Base-by-base conservation (phyloP, 176 grass and related monocot genomes). In the Tillandsia fasciculata region DNA sequence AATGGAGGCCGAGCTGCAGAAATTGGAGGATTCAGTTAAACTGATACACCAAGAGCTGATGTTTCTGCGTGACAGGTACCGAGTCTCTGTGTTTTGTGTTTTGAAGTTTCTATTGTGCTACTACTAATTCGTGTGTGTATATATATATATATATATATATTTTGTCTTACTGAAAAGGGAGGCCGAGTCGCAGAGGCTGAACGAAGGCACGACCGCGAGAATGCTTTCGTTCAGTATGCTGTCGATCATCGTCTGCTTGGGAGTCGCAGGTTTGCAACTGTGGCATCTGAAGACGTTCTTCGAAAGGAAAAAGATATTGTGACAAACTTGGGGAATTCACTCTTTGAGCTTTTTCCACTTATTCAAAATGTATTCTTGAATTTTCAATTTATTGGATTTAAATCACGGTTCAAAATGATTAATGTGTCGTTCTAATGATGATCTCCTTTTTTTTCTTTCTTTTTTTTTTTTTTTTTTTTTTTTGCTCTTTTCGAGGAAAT, bases 41-140 rank as follows among this genome's bases (percentile, higher is more conserved):
- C 68, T 81, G 3, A 82, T 89, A 78, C 74, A 74, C 27, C 80
- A 88, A 51, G 90, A 93, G 52, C 83, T 89, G 83, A 53, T 81
- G 52, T 93, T 68, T 67, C 54, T 88, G 17, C 67, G 63, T 11
- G 11, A 75, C 26, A 85, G 85, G 82, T 85, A 79, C 11, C 10
- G 20, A 23, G 24, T 26, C 28, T 1, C 53, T 13, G 12, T 12
- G 3, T 1, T 54, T 0, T 1, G 5, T 17, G 3, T 13, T 26
- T 58, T 49, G 2, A 1, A 50, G 2, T 51, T 10, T 12, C 8
- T 18, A 48, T 53, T 17, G 10, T 15, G 7, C 0, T 53, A 15
- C 11, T 8, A 27, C 42, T 66, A 64, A 20, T 24, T 8, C 29
- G 13, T 5, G 2, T 17, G 42, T 26, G 0, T 42, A 48, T 67